A percentile compares a stretch with the other conserved stretches of the same genome.
phyloP scores from a whole-genome alignment of 768 basidiomycete species.

The Gymnopilus dilepis region DNA sequence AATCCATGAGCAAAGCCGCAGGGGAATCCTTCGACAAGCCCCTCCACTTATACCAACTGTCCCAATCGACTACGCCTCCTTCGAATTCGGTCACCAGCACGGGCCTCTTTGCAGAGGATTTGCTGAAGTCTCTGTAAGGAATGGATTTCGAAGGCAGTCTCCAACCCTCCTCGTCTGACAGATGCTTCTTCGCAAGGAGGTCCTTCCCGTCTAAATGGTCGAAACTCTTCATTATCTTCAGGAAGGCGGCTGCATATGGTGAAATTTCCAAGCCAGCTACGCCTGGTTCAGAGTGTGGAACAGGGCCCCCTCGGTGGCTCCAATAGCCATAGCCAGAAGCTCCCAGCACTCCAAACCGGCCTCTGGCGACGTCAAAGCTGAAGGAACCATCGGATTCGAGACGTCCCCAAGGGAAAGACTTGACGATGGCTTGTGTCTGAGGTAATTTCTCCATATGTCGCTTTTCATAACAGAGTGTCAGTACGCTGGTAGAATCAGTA shows the following conservation, averaged over 20 bases:
- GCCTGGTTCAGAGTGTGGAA: not conserved
- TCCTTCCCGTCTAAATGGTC: not conserved
- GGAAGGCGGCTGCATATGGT: not conserved
- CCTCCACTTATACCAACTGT: constrained; percentile 5
- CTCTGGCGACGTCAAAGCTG: constrained; percentile 1
- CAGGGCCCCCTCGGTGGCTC: constrained; percentile 1
- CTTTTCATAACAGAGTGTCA: not conserved
- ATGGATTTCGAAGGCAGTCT: not conserved
- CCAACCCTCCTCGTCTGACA: constrained; percentile 5
- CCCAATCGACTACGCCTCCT: constrained; percentile 3
- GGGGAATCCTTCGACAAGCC: not conserved
- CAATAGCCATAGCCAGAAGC: not conserved
- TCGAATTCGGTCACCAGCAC: not conserved
- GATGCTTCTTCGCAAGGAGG: not conserved
- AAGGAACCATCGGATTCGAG: constrained; percentile 4
- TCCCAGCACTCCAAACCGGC: constrained; percentile 3
- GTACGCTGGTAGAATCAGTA: not conserved
- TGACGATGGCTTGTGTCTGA: constrained; percentile 3
- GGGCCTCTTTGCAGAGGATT: not conserved
- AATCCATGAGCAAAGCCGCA: not conserved
- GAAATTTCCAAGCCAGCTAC: not conserved
- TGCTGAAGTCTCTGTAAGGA: not conserved
- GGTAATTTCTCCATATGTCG: constrained; percentile 4
- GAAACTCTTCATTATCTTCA: constrained; percentile 4
- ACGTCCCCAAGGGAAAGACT: constrained; percentile 2